Conservation (phyloP, 371 early-diverging fungal species). For the Dichotomocladium elegans region DNA sequence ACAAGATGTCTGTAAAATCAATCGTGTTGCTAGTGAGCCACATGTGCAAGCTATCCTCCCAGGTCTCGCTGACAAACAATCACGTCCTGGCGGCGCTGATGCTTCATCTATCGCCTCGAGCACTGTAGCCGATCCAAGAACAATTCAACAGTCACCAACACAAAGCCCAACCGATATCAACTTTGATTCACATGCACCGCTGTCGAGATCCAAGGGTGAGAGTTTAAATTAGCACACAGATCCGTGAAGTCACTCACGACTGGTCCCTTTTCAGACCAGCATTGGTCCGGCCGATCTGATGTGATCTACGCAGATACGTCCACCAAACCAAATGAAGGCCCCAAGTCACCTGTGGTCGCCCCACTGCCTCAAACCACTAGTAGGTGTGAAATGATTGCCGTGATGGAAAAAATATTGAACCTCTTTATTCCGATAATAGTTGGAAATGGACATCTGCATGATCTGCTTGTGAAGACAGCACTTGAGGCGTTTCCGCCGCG, state of each 20-base stretch:
- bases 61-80: neutral
- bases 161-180: slow-evolving; percentile 26
- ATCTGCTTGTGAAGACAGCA: slow-evolving; percentile 36
- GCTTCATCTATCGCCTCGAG: neutral
- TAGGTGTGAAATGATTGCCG: neutral
- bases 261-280: too few species aligned
- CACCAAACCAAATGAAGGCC: too few species aligned
- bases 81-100: neutral
- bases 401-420: neutral
- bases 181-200: slow-evolving; percentile 14
- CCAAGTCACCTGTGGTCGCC: too few species aligned
- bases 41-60: slow-evolving; percentile 33
- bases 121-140: neutral
- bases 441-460: slow-evolving; percentile 45
- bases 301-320: too few species aligned
- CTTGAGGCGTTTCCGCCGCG: slow-evolving; percentile 47
- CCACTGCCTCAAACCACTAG: neutral
- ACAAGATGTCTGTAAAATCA: slow-evolving; percentile 27
- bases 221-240: too few species aligned
- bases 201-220: neutral
- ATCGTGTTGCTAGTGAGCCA: slow-evolving; percentile 34
- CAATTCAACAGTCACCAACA: slow-evolving; percentile 12
- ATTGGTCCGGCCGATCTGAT: too few species aligned
- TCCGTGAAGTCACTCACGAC: too few species aligned
- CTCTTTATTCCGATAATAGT: slow-evolving; percentile 10